phyloP scores from a whole-genome alignment of 495 filamentous ascomycete genomes.

The Symbiotaphrina buchneri region DNA sequence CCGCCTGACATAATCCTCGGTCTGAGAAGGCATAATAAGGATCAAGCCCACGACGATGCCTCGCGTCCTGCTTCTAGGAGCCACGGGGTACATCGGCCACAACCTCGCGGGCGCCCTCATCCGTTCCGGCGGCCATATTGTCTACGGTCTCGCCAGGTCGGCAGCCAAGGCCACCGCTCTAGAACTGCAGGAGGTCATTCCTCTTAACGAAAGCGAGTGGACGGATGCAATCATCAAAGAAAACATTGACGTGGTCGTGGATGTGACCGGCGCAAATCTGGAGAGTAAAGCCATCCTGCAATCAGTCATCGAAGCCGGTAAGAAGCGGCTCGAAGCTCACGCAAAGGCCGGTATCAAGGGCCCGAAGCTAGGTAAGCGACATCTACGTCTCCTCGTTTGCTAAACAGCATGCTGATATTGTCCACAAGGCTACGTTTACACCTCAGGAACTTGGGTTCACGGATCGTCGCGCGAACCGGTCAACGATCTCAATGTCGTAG shows the following conservation, averaged over 20 bases:
- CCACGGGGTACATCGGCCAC: constrained; percentile 19
- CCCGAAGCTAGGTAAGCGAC: constrained; percentile 19
- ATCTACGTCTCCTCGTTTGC: too few species aligned
- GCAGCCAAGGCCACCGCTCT: constrained; percentile 13
- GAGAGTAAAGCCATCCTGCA: constrained; percentile 8
- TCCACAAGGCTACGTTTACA: constrained; percentile 21
- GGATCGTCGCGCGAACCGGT: constrained; percentile 11
- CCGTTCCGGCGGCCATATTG: constrained; percentile 13
- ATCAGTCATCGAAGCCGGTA: constrained; percentile 8
- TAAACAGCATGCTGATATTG: too few species aligned
- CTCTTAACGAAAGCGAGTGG: constrained; percentile 8
- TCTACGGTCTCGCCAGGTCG: constrained; percentile 18
- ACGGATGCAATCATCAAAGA: constrained; percentile 7
- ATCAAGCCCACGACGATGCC: too few species aligned
- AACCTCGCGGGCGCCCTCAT: constrained; percentile 14
- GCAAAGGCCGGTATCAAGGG: constrained; percentile 5
- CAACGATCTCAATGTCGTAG: constrained; percentile 13
- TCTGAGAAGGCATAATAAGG: too few species aligned
- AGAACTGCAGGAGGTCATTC: constrained; percentile 10
- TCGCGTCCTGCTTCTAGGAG: constrained; percentile 20
- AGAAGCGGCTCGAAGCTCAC: constrained; percentile 6
- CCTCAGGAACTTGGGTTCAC: constrained; percentile 19
- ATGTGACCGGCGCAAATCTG: constrained; percentile 9
- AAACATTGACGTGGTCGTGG: constrained; percentile 17
- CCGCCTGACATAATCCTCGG: too few species aligned